Evolutionary conservation across 768 basidiomycete species (phyloP).

Genomic region (Coprinopsis sp.): DNA sequence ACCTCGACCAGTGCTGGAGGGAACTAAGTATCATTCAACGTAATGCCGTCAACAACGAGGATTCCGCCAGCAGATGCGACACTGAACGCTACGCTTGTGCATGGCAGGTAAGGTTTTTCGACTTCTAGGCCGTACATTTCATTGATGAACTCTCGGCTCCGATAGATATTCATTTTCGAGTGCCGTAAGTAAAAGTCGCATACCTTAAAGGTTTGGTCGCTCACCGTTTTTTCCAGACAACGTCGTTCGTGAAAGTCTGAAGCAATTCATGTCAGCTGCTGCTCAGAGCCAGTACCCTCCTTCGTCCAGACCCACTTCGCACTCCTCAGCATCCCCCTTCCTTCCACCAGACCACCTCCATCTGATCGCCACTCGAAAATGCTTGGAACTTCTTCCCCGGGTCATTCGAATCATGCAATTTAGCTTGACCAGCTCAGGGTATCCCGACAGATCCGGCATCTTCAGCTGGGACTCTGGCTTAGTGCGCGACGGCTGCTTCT

Average conservation of each 20-base stretch:
- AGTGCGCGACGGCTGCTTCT: conserved; percentile 87
- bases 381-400: conserved; percentile 44
- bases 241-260: conserved; percentile 79
- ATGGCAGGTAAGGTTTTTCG: conserved; percentile 67
- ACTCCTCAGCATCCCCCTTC: conserved; percentile 42
- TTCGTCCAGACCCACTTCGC: conserved; percentile 43
- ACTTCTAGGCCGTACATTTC: conserved; percentile 4
- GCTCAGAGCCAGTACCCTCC: conserved; percentile 29
- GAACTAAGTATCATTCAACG: conserved; percentile 68
- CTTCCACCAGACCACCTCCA: conserved; percentile 44
- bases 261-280: conserved; percentile 39
- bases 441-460: conserved; percentile 37
- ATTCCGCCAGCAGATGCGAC: conserved; percentile 29
- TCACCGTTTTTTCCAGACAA: conserved; percentile 49
- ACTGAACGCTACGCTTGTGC: conserved; percentile 67
- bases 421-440: conserved; percentile 35
- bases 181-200: conserved; percentile 51
- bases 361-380: conserved; percentile 45
- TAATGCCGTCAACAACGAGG: conserved; percentile 24
- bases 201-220: neutral
- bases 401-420: conserved; percentile 49
- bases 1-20: conserved; percentile 77
- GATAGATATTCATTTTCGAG: conserved; percentile 85
- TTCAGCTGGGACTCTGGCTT: conserved; percentile 85
- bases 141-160: conserved; percentile 15